These are phyloP conservation scores for Pelagophyceae sp. DNA, from an alignment of 352 stramenopile genomes.

Conservation along the genomic window DNA sequence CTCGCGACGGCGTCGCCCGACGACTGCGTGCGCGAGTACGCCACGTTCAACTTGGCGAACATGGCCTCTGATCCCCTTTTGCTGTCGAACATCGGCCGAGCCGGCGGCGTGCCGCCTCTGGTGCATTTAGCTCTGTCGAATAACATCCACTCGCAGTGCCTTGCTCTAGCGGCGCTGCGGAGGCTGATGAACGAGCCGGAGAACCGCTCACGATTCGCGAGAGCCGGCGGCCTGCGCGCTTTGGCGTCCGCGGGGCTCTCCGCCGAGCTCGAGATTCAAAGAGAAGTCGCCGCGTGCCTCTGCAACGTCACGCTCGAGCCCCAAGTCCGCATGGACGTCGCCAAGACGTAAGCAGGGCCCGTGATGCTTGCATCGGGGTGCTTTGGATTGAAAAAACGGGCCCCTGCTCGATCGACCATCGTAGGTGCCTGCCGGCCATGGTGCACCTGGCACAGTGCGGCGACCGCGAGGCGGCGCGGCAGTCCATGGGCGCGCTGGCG, in stretches of 20 bases:
- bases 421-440: slow-evolving; percentile 61
- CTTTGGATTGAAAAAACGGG: no score
- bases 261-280: slow-evolving; percentile 81
- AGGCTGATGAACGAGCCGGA: slow-evolving; percentile 73
- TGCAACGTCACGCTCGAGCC: slow-evolving; percentile 83
- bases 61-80: slow-evolving; percentile 74
- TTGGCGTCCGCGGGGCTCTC: slow-evolving; percentile 69
- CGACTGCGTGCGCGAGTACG: slow-evolving; percentile 67
- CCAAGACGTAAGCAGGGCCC: no score
- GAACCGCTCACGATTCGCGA: slow-evolving; percentile 75
- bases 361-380: no score
- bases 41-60: slow-evolving; percentile 81
- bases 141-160: slow-evolving; percentile 73
- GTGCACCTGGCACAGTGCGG: slow-evolving; percentile 69
- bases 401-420: no score
- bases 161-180: slow-evolving; percentile 78
- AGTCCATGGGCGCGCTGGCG: slow-evolving; percentile 77
- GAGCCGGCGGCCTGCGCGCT: slow-evolving; percentile 63
- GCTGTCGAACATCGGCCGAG: slow-evolving; percentile 68
- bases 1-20: slow-evolving; percentile 56
- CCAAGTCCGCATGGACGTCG: slow-evolving; percentile 78
- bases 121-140: slow-evolving; percentile 72
- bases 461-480: slow-evolving; percentile 77
- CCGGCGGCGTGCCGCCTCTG: slow-evolving; percentile 75
- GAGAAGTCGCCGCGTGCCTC: slow-evolving; percentile 81